A percentile compares a stretch with the other conserved stretches of the same genome.
Conservation (phyloP, 2,329 filamentous ascomycete species). For the Fusarium mundagurra region DNA sequence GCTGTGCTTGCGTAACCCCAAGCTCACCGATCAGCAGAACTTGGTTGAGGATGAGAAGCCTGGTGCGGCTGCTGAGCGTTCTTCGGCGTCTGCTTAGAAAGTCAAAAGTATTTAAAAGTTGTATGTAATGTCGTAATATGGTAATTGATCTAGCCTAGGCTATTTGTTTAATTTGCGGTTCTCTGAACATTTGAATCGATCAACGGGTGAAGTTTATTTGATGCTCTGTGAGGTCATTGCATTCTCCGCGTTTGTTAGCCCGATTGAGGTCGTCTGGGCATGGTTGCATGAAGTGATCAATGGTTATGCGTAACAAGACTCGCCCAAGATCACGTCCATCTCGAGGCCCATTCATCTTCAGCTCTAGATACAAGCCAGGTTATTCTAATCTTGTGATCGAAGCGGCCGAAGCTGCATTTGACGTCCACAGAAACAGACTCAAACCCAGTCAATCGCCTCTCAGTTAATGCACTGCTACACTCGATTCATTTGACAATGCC, state of each 20-base stretch:
- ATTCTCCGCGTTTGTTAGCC: not conserved
- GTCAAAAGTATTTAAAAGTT: not conserved
- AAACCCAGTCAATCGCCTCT: not conserved
- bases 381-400: not conserved
- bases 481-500: not conserved
- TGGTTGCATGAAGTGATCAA: not conserved
- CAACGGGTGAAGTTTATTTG: not conserved
- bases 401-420: not conserved
- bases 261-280: not conserved
- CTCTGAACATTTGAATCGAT: not conserved
- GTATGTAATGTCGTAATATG: conserved; percentile 9
- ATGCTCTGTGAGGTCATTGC: no score
- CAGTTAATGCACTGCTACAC: no score
- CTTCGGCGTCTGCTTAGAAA: not conserved
- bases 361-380: not conserved
- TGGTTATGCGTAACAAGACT: not conserved
- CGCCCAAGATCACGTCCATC: not conserved
- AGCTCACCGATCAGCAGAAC: conserved; percentile 57
- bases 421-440: accelerated
- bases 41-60: conserved; percentile 49
- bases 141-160: conserved; percentile 19
- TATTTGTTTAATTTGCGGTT: not conserved
- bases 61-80: conserved; percentile 9
- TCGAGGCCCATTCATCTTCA: not conserved
- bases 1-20: conserved; percentile 55